Evolutionary conservation across 1,139 yeast genomes (phyloP), one percentile per base, ranked within the genome.

Genomic region (Hanseniaspora uvarum): DNA sequence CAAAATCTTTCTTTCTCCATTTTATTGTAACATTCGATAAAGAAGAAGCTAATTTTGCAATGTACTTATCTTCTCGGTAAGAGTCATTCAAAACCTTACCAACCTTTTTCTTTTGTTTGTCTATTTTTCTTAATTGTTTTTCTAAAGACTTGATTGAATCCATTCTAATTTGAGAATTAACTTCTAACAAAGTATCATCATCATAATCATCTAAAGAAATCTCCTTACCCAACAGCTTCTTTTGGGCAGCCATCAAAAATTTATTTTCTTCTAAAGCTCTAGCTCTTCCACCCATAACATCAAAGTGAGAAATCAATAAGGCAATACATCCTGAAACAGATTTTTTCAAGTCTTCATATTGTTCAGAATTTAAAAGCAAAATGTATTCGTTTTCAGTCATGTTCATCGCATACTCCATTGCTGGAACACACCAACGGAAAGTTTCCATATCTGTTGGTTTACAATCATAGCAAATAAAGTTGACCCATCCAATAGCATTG

Each of bases 291-390:
- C 98, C 98, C 96, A 92, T 92, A 56, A 92, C 88, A 70, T 92
- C 98, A 65, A 92, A 92, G 70, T 92, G 98, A 0, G 96, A 86
- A 59, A 92, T 89, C 58, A 92, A 74, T 54, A 92, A 72, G 1
- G 96, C 82, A 94, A 92, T 88, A 68, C 97, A 88, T 2, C 95
- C 86, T 0, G 97, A 95, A 45, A 92, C 96, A 64, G 87, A 88
- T 55, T 80, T 76, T 61, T 88, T 82, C 61, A 92, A 71, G 50
- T 75, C 71, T 56, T 77, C 73, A 64, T 89, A 92, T 63, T 86
- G 92, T 23, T 80, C 86, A 58, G 86, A 87, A 56, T 79, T 79
- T 49, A 92, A 72, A 0, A 89, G 87, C 56, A 89, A 72, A 45
- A 92, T 87, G 63, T 89, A 89, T 65, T 86, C 85, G 1, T 96